These are phyloP conservation scores for Penicillium alfredii DNA, from an alignment of 495 filamentous ascomycete genomes.

Conservation along the genomic window DNA sequence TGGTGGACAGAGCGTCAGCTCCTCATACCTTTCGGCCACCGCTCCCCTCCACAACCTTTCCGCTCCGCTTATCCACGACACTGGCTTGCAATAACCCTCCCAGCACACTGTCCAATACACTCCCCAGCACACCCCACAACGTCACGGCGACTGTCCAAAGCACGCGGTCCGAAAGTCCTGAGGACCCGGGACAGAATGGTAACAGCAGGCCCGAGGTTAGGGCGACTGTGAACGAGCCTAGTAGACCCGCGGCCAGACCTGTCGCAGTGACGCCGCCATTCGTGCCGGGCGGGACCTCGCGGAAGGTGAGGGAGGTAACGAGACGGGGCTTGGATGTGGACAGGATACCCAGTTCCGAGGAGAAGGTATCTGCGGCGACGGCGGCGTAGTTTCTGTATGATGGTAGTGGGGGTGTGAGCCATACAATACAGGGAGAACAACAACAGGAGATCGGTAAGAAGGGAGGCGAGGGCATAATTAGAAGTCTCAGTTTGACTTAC, in stretches of 20 bases:
- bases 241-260: constrained; percentile 66
- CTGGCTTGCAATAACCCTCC: constrained; percentile 82
- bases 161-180: constrained; percentile 42
- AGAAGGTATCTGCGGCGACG: constrained; percentile 88
- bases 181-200: constrained; percentile 60
- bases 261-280: constrained; percentile 81
- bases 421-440: too few relatives aligned
- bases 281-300: constrained; percentile 78
- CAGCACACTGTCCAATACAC: constrained; percentile 77
- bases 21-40: constrained; percentile 74
- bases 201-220: constrained; percentile 56
- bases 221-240: constrained; percentile 70
- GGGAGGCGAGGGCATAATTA: too few relatives aligned
- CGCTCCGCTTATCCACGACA: constrained; percentile 74
- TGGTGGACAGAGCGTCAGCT: constrained; percentile 26
- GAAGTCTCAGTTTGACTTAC: too few relatives aligned
- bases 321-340: constrained; percentile 68
- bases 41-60: constrained; percentile 83
- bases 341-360: constrained; percentile 90
- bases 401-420: too few relatives aligned
- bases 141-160: constrained; percentile 56
- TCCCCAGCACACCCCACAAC: constrained; percentile 68
- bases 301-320: constrained; percentile 73
- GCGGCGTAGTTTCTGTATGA: constrained; percentile 77
- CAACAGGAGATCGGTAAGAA: too few relatives aligned